Evolutionary conservation across 129 eudicot species (phyloP).

Genomic region (Glebionis coronaria): DNA sequence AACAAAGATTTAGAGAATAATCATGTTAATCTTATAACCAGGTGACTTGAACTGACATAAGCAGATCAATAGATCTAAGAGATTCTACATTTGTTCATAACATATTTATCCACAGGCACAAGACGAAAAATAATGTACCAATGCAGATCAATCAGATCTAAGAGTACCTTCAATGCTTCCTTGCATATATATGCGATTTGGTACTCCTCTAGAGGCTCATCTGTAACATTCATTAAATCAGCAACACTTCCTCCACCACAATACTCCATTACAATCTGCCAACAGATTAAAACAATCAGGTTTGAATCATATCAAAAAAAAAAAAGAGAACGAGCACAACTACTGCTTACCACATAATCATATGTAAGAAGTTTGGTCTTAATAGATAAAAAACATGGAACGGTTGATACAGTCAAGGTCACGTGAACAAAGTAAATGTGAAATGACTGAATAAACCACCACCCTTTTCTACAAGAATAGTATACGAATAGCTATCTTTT

Average conservation of each 20-base stretch:
- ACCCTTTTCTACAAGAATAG: neutral
- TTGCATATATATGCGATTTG: constrained; percentile 93
- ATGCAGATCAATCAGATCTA: constrained; percentile 14
- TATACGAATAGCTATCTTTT: constrained; percentile 1
- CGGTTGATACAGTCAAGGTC: constrained; percentile 7
- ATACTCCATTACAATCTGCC: constrained; percentile 99
- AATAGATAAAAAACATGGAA: constrained; percentile 9
- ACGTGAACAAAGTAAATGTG: constrained; percentile 11
- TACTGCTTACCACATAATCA: constrained; percentile 12
- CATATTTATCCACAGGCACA: constrained; percentile 8
- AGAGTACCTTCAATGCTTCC: constrained; percentile 86
- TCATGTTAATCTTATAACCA: neutral
- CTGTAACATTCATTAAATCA: constrained; percentile 91
- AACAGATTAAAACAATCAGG: constrained; percentile 19
- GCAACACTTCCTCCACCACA: constrained; percentile 99
- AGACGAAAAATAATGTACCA: constrained; percentile 7
- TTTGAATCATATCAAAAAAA: constrained; percentile 17
- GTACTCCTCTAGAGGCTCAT: constrained; percentile 83
- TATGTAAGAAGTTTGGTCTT: neutral
- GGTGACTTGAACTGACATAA: neutral
- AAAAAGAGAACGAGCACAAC: constrained; percentile 1
- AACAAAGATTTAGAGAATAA: constrained; percentile 5
- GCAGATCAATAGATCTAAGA: constrained; percentile 6
- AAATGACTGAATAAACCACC: neutral
- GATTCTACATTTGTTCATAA: neutral